These are phyloP conservation scores for Pseudogymnoascus sp. DNA, from an alignment of 2,329 filamentous ascomycete genomes.

Conservation along the genomic window DNA sequence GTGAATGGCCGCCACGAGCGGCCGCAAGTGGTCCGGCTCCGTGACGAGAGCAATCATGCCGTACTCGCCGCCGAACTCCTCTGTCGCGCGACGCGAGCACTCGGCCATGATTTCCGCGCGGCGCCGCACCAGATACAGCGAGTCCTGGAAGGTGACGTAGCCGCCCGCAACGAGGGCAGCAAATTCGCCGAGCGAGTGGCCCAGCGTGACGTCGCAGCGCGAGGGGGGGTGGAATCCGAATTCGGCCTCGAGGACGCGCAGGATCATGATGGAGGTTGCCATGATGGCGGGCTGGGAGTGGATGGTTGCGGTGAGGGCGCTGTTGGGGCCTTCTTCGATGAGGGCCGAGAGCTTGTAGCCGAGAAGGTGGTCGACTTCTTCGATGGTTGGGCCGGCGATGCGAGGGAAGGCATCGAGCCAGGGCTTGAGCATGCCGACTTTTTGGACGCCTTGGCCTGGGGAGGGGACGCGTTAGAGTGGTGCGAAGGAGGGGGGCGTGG, in stretches of 20 bases:
- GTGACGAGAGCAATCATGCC: conserved; percentile 93
- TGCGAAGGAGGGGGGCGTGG: neutral
- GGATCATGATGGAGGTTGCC: conserved; percentile 83
- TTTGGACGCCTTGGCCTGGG: conserved; percentile 77
- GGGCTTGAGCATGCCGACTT: conserved; percentile 75
- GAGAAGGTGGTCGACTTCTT: conserved; percentile 75
- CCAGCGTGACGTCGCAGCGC: conserved; percentile 72
- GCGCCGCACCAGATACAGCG: conserved; percentile 64
- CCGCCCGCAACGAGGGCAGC: conserved; percentile 80
- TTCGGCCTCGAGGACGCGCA: conserved; percentile 76
- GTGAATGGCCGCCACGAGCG: conserved; percentile 63
- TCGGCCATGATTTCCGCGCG: conserved; percentile 77
- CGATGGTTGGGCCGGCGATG: conserved; percentile 65
- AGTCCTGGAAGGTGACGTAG: conserved; percentile 69
- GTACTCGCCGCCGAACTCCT: conserved; percentile 67
- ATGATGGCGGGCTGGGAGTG: conserved; percentile 95
- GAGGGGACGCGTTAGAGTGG: conserved; percentile 13
- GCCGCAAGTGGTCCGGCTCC: conserved; percentile 64
- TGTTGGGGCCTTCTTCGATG: conserved; percentile 72
- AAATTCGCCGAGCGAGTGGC: conserved; percentile 89
- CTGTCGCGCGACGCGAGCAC: conserved; percentile 58
- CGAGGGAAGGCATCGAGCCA: conserved; percentile 81
- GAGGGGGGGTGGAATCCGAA: conserved; percentile 66
- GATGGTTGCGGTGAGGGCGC: conserved; percentile 66
- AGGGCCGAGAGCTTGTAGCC: conserved; percentile 65